phyloP scores from a whole-genome alignment of 208 protist genomes.

The Leishmania arabica region DNA sequence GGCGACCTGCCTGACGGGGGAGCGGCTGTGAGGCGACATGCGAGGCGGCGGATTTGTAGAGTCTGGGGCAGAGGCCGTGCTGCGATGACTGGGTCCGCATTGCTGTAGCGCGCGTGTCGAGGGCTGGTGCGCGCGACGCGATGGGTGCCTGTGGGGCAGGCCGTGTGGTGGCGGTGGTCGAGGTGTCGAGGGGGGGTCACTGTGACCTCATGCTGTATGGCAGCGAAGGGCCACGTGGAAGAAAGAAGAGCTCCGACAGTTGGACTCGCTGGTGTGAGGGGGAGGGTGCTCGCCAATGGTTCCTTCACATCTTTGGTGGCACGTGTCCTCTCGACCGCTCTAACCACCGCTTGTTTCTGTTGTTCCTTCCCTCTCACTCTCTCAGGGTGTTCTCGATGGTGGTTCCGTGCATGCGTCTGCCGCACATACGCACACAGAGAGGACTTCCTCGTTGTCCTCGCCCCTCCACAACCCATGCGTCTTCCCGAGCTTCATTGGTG shows the following conservation, averaged over 20 bases:
- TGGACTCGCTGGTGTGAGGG: not conserved
- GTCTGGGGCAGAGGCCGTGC: not conserved
- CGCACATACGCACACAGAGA: not conserved
- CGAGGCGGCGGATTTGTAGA: not conserved
- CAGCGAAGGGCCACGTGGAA: not conserved
- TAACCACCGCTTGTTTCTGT: not conserved
- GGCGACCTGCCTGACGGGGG: not conserved
- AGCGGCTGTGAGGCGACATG: not conserved
- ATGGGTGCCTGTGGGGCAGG: not conserved
- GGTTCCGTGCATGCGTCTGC: too few species aligned
- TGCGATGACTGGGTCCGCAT: not conserved
- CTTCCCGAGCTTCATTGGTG: not conserved
- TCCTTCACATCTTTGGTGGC: not conserved
- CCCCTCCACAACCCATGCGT: not conserved
- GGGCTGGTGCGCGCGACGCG: not conserved
- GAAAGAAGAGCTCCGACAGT: not conserved
- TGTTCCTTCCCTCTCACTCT: not conserved
- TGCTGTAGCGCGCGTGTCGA: not conserved
- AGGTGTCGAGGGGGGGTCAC: not conserved
- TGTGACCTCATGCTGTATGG: not conserved
- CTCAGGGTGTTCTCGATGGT: not conserved
- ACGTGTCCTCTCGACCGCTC: not conserved
- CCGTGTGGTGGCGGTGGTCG: not conserved
- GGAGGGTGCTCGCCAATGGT: too few species aligned
- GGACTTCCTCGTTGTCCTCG: not conserved